These are phyloP conservation scores for Termitomyces sp. DNA, from an alignment of 768 basidiomycete species.

Conservation along the genomic window DNA sequence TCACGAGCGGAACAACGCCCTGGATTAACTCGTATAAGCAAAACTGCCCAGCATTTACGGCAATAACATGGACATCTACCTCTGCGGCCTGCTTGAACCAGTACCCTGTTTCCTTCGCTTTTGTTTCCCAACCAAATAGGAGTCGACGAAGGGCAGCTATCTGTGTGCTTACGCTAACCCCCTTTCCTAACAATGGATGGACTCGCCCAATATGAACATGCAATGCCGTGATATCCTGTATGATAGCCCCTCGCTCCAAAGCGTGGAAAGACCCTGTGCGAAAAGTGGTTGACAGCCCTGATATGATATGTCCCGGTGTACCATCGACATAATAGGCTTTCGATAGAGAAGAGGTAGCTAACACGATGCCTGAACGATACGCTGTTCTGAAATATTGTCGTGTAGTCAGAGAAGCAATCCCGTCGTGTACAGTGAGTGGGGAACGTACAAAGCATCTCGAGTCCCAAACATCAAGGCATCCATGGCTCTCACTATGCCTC, in stretches of 20 bases:
- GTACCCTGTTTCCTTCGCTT: slow-evolving; percentile 40
- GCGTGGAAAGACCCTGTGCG: slow-evolving; percentile 51
- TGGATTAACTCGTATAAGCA: slow-evolving; percentile 18
- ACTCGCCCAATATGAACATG: slow-evolving; percentile 51
- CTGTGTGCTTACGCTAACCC: slow-evolving; percentile 59
- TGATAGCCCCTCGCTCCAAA: slow-evolving; percentile 53
- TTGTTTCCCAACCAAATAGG: slow-evolving; percentile 47
- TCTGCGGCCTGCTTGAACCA: slow-evolving; percentile 56
- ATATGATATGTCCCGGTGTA: slow-evolving; percentile 38
- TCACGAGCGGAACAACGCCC: slow-evolving; percentile 62
- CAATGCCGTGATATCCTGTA: slow-evolving; percentile 57
- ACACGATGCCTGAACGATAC: slow-evolving; percentile 61
- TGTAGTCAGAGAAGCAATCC: background rate
- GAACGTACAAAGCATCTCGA: slow-evolving; percentile 64
- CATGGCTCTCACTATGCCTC: slow-evolving; percentile 56
- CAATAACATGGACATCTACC: slow-evolving; percentile 23
- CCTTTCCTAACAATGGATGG: slow-evolving; percentile 26
- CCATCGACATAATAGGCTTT: slow-evolving; percentile 35
- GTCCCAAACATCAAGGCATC: slow-evolving; percentile 72
- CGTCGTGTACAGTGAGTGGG: background rate
- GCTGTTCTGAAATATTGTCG: slow-evolving; percentile 42
- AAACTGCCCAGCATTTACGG: background rate
- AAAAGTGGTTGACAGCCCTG: slow-evolving; percentile 60
- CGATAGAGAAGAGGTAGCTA: slow-evolving; percentile 46
- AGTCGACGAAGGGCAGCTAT: slow-evolving; percentile 59